phyloP scores from a whole-genome alignment of 306 rosid species.

The Cicer bijugum region DNA sequence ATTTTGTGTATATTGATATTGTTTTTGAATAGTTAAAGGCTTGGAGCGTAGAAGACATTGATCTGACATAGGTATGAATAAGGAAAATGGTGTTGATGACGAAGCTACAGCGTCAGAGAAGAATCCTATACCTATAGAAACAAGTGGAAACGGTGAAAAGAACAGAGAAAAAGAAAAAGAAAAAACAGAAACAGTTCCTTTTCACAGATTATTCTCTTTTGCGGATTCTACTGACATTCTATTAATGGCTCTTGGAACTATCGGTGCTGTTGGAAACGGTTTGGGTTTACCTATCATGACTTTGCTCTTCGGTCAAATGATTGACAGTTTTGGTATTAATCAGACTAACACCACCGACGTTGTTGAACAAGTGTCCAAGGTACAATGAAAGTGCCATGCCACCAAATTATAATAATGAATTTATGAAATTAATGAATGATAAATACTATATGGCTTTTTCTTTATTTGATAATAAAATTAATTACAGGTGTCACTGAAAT shows the following conservation, averaged over 20 bases:
- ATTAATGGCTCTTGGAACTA: conserved; percentile 65
- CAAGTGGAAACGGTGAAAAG: conserved; percentile 44
- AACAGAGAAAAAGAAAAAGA: conserved; percentile 47
- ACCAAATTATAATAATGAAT: neutral
- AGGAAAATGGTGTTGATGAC: conserved; percentile 46
- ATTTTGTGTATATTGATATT: neutral
- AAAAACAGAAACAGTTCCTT: conserved; percentile 59
- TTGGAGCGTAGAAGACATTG: conserved; percentile 29
- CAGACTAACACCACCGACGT: conserved; percentile 49
- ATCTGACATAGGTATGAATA: conserved; percentile 53
- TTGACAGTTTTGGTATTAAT: conserved; percentile 66
- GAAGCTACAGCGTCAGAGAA: conserved; percentile 48
- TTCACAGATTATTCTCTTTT: conserved; percentile 70
- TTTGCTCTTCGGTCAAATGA: conserved; percentile 65
- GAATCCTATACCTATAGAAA: conserved; percentile 39
- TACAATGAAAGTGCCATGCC: conserved; percentile 10
- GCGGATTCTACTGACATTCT: conserved; percentile 71
- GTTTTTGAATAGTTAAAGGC: conserved; percentile 47
- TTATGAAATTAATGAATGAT: too few species aligned
- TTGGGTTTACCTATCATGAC: conserved; percentile 72
- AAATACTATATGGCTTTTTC: too few species aligned
- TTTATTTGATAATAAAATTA: conserved; percentile 28
- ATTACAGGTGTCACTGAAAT: conserved; percentile 69
- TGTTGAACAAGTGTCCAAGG: conserved; percentile 67
- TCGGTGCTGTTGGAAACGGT: conserved; percentile 85